Evolutionary conservation across 768 basidiomycete species (phyloP), one percentile per base, ranked within the genome.

Genomic region (Mycena filopes): DNA sequence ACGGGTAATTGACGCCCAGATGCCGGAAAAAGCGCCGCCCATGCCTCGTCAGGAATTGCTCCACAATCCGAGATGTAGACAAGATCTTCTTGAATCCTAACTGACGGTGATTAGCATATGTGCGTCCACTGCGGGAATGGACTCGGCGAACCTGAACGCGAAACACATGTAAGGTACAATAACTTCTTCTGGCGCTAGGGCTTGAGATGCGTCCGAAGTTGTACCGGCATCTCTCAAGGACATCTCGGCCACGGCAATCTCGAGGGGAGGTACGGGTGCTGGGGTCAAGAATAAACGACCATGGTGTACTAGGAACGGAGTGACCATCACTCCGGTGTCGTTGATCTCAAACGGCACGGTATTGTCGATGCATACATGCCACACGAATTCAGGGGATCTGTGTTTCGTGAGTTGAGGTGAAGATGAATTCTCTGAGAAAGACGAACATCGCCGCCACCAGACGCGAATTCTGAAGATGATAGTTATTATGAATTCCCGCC

Each of bases 11-110:
- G 76, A 40, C 71, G 53, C 61, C 68, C 50, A 67, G 65, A 20
- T 71, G 70, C 55, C 75, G 71, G 55, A 89, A 77, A 54, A 87
- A 70, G 21, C 75, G 71, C 20, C 11, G 25, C 20, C 92, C 92
- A 94, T 42, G 88, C 85, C 38, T 86, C 82, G 10, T 91, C 86
- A 2, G 95, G 94, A 58, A 97, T 92, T 69, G 85, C 78, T 11
- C 91, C 93, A 43, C 90, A 92, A 75, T 98, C 96, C 28, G 91
- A 90, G 63, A 97, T 82, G 78, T 96, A 96, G 16, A 88, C 80
- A 48, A 96, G 77, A 31, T 84, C 77, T 38, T 89, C 80, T 70
- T 89, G 85, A 48, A 93, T 81, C 71, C 86, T 83, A 79, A 89
- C 90, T 83, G 79, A 89, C 90, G 26, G 87, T 89, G 70, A 87